phyloP scores from a whole-genome alignment of 495 filamentous ascomycete genomes.

The Gamarada debralockiae region DNA sequence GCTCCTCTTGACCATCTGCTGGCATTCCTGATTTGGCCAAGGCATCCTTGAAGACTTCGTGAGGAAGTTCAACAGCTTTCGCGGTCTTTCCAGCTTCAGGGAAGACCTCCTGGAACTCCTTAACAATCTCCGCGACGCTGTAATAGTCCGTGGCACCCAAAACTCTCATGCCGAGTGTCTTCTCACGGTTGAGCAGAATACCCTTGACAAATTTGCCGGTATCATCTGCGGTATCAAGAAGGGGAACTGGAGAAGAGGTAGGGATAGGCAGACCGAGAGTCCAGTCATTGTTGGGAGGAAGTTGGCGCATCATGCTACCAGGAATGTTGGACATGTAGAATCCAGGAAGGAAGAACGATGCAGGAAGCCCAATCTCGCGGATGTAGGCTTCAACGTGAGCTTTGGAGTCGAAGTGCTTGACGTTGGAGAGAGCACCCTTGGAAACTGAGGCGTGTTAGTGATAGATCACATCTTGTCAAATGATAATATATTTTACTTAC shows the following conservation, averaged over 20 bases:
- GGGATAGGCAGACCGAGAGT: slow-evolving; percentile 41
- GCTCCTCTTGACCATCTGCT: slow-evolving; percentile 39
- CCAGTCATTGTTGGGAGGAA: slow-evolving; percentile 31
- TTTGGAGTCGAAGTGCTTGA: slow-evolving; percentile 62
- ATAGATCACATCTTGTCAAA: neutral
- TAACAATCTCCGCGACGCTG: slow-evolving; percentile 41
- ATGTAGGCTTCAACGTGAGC: slow-evolving; percentile 57
- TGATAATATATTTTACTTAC: slow-evolving; percentile 22
- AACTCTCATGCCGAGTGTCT: slow-evolving; percentile 38
- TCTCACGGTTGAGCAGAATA: slow-evolving; percentile 37
- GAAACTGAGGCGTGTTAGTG: slow-evolving; percentile 27
- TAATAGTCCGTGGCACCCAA: slow-evolving; percentile 47
- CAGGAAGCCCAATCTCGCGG: slow-evolving; percentile 37
- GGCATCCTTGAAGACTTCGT: slow-evolving; percentile 42
- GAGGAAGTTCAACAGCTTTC: slow-evolving; percentile 31
- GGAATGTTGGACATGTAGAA: slow-evolving; percentile 55
- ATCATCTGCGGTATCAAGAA: slow-evolving; percentile 49
- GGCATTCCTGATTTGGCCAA: slow-evolving; percentile 35
- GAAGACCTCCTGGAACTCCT: slow-evolving; percentile 42
- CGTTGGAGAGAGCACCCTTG: slow-evolving; percentile 42
- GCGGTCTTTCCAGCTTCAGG: slow-evolving; percentile 45
- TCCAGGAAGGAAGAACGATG: slow-evolving; percentile 53
- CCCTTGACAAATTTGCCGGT: slow-evolving; percentile 55
- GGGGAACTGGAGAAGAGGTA: slow-evolving; percentile 39
- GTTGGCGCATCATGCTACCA: slow-evolving; percentile 24